Evolutionary conservation across 176 grass and related monocot genomes (phyloP).

Genomic region (Bolboschoenus planiculmis): DNA sequence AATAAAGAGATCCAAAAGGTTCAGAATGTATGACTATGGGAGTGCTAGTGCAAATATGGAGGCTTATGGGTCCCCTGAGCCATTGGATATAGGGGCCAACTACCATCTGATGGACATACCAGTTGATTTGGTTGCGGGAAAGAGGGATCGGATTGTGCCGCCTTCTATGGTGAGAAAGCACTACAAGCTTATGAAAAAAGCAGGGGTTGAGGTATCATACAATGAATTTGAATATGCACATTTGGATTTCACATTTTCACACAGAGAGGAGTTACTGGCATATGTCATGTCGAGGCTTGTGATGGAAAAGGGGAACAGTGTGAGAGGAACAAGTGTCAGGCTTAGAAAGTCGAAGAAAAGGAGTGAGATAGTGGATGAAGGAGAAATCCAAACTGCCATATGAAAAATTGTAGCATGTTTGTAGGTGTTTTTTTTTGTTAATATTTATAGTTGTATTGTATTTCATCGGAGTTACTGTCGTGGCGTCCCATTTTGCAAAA

Average conservation of each 20-base stretch:
- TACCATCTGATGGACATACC: conserved; percentile 79
- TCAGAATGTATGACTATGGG: conserved; percentile 95
- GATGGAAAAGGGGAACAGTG: conserved; percentile 28
- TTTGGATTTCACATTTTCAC: conserved; percentile 97
- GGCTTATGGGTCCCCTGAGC: conserved; percentile 72
- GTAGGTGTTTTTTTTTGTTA: not conserved
- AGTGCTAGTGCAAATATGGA: conserved; percentile 56
- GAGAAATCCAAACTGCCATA: not conserved
- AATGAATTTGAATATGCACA: conserved; percentile 97
- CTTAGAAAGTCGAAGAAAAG: conserved; percentile 43
- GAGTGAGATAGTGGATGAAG: conserved; percentile 5
- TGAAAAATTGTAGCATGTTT: conserved; percentile 1
- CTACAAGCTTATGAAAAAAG: conserved; percentile 65
- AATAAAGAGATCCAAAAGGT: conserved; percentile 66
- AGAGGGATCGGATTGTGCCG: conserved; percentile 68
- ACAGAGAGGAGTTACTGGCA: conserved; percentile 81
- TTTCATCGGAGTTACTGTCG: not conserved
- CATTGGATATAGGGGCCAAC: conserved; percentile 61
- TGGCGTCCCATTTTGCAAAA: conserved; percentile 1
- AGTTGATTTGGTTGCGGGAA: conserved; percentile 73
- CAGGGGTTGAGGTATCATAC: conserved; percentile 67
- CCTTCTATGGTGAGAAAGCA: conserved; percentile 96
- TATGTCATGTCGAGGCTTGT: conserved; percentile 77
- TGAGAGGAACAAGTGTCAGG: conserved; percentile 32
- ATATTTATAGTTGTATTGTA: conserved; percentile 3